phyloP scores from a whole-genome alignment of 805 yeast species.

The Candida insectorum region DNA sequence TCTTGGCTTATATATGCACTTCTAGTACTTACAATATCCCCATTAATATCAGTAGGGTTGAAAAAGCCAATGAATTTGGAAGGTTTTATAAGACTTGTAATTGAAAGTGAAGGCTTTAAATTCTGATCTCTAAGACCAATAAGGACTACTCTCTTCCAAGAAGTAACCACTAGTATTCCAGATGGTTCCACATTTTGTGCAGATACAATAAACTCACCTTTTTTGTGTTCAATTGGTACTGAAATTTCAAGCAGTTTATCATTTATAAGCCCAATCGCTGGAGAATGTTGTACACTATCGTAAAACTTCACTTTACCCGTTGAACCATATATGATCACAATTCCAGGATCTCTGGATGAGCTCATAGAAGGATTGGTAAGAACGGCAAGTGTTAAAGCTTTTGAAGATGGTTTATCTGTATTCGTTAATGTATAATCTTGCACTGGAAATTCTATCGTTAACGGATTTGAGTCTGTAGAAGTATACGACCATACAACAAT shows the following conservation, averaged over 20 bases:
- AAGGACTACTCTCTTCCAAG: conserved; percentile 61
- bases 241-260: conserved; percentile 41
- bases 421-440: no score
- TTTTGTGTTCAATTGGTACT: conserved; percentile 27
- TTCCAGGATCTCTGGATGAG: conserved; percentile 56
- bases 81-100: conserved; percentile 26
- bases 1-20: conserved; percentile 51
- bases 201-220: conserved; percentile 54
- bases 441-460: conserved; percentile 51
- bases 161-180: conserved; percentile 70
- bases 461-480: conserved; percentile 58
- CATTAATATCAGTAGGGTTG: conserved; percentile 16
- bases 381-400: conserved; percentile 48
- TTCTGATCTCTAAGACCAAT: conserved; percentile 62
- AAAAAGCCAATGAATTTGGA: conserved; percentile 12
- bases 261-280: conserved; percentile 58
- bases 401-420: conserved; percentile 4
- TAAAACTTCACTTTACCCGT: conserved; percentile 64
- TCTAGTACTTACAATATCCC: conserved; percentile 57
- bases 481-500: conserved; percentile 68
- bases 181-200: conserved; percentile 67
- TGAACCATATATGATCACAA: conserved; percentile 58
- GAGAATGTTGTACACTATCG: conserved; percentile 71
- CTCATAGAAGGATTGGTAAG: conserved; percentile 58
- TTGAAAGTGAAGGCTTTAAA: conserved; percentile 54